These are phyloP conservation scores for Leptodontidium sp. DNA, from an alignment of 2,329 filamentous ascomycete species.

Conservation along the genomic window DNA sequence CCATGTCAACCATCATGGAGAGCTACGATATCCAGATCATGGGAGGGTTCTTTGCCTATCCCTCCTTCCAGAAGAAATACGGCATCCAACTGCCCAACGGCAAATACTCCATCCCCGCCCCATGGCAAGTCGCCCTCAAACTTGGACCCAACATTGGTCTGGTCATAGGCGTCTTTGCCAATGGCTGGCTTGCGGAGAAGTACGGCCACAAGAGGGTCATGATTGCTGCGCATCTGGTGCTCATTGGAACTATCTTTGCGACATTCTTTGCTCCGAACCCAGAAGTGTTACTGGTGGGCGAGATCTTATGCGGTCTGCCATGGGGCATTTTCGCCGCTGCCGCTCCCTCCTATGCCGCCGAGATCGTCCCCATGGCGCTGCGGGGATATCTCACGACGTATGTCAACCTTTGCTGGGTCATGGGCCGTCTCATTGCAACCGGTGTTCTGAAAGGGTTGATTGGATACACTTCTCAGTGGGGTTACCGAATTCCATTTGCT, in stretches of 20 bases:
- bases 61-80: slow-evolving; percentile 45
- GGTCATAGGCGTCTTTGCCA: slow-evolving; percentile 56
- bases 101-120: slow-evolving; percentile 42
- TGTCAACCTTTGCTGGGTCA: slow-evolving; percentile 61
- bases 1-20: slow-evolving; percentile 52
- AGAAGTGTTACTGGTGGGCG: too few relatives aligned
- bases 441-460: slow-evolving; percentile 56
- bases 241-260: too few relatives aligned
- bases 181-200: slow-evolving; percentile 57
- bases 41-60: slow-evolving; percentile 49
- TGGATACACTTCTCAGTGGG: slow-evolving; percentile 44
- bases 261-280: too few relatives aligned
- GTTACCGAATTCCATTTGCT: too few relatives aligned
- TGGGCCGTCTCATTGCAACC: slow-evolving; percentile 58
- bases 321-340: too few relatives aligned
- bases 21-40: slow-evolving; percentile 51
- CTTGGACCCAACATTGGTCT: slow-evolving; percentile 45
- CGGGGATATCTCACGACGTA: slow-evolving; percentile 49
- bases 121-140: slow-evolving; percentile 46
- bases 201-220: slow-evolving; percentile 55
- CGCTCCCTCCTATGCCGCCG: too few relatives aligned
- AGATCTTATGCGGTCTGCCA: too few relatives aligned
- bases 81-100: slow-evolving; percentile 45
- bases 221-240: slow-evolving; percentile 49
- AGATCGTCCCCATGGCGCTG: too few relatives aligned